These are phyloP conservation scores for Sarcodon sp. DNA, from an alignment of 768 basidiomycete genomes.

Conservation along the genomic window DNA sequence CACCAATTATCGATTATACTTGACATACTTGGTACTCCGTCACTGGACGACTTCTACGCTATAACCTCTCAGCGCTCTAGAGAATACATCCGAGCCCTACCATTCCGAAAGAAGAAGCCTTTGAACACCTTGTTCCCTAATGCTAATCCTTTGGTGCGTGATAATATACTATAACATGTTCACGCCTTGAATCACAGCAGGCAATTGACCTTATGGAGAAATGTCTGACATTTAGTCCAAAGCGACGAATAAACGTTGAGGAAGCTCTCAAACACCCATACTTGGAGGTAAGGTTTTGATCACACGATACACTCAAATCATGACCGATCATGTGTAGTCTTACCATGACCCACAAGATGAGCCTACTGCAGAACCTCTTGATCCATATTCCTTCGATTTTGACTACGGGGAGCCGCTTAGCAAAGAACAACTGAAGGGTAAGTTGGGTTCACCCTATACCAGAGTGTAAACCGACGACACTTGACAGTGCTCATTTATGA, in stretches of 20 bases:
- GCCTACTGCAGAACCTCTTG: conserved; percentile 63
- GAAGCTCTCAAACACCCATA: conserved; percentile 87
- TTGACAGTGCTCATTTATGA: conserved; percentile 18
- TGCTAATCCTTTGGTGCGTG: conserved; percentile 50
- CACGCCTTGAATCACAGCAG: conserved; percentile 15
- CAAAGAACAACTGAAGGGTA: conserved; percentile 64
- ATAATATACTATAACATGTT: not conserved
- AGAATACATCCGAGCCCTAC: conserved; percentile 82
- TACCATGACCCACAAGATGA: conserved; percentile 89
- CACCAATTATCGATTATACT: conserved; percentile 89
- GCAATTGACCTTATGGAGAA: conserved; percentile 72
- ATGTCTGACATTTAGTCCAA: conserved; percentile 78
- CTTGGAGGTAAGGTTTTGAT: conserved; percentile 41
- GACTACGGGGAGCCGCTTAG: conserved; percentile 54
- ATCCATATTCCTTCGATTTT: conserved; percentile 76
- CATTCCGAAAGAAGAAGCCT: conserved; percentile 71
- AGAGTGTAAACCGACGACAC: not conserved
- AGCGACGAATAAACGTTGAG: conserved; percentile 76
- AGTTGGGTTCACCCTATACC: not conserved
- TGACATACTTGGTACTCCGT: conserved; percentile 85
- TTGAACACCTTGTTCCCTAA: conserved; percentile 62
- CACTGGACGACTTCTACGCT: conserved; percentile 90
- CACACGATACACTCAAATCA: not conserved
- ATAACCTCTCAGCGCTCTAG: conserved; percentile 71
- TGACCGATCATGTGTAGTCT: conserved; percentile 28